Base-by-base conservation (phyloP, 768 basidiomycete species). In the Psilocybe cubensis region DNA sequence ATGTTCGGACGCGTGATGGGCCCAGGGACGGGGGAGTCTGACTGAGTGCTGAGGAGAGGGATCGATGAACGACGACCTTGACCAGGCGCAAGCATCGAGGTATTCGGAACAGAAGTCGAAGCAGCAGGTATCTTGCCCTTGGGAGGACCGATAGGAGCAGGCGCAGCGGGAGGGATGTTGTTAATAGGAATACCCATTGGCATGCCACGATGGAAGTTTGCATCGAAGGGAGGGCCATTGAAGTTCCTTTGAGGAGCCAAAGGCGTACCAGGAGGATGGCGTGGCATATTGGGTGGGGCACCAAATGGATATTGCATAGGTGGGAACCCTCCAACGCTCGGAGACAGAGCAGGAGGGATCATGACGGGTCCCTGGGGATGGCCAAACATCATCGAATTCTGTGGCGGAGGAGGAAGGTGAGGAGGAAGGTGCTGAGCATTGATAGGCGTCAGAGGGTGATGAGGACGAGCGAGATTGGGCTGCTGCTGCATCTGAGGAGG, bases 181-280 rank as follows among this genome's bases (percentile, higher is more conserved):
- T 46, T 45, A 23, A 52, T 57, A 5, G 65, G 66, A 50, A 76
- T 64, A 41, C 74, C 69, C 43, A 71, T 66, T 3, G 75, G 73
- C 45, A 77, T 55, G 17, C 67, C 70, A 56, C 84, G 81, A 44
- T 68, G 73, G 65, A 83, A 84, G 20, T 71, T 67, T 10, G 80
- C 68, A 45, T 89, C 88, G 60, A 85, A 90, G 1, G 80, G 56
- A 7, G 80, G 79, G 3, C 76, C 72, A 25, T 77, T 81, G 64
- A 84, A 87, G 56, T 74, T 76, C 42, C 86, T 77, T 10, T 84
- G 80, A 28, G 84, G 82, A 2, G 77, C 81, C 5, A 87, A 78
- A 11, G 81, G 72, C 0, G 68, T 72, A 35, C 70, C 68, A 44
- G 65, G 63, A 42, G 65, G 63, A 45, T 64, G 65, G 56, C 74